Evolutionary conservation across 176 grass and related monocot genomes (phyloP).

Genomic region (Musa schizocarpa): DNA sequence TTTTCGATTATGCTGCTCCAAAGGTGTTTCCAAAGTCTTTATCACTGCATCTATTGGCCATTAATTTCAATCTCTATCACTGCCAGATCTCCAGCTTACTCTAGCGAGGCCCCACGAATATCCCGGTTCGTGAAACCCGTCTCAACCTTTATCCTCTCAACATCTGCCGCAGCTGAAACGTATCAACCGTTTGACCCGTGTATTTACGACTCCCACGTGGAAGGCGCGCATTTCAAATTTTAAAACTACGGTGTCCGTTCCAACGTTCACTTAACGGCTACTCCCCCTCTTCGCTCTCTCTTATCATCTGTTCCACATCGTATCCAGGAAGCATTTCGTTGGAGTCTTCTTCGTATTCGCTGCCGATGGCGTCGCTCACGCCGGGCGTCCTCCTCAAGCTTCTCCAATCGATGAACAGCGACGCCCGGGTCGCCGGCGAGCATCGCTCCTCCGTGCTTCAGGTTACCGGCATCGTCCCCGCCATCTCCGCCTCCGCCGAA

Average conservation of each 20-base stretch:
- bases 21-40: no score
- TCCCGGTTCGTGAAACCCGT: no score
- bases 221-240: conserved; percentile 5
- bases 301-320: neutral
- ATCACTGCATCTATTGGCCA: no score
- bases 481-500: conserved; percentile 52
- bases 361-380: conserved; percentile 67
- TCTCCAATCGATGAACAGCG: conserved; percentile 67
- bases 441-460: conserved; percentile 84
- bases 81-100: no score
- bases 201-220: neutral
- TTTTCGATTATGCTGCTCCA: no score
- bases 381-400: conserved; percentile 65
- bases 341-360: no score
- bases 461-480: conserved; percentile 63
- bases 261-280: conserved; percentile 42
- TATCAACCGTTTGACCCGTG: no score
- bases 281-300: no score
- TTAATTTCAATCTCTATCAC: no score
- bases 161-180: no score
- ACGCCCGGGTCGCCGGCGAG: conserved; percentile 45
- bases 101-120: no score
- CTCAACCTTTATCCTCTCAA: no score
- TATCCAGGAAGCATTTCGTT: neutral
- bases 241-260: conserved; percentile 26